phyloP scores from a whole-genome alignment of 768 basidiomycete species.

The Boletales sp. region DNA sequence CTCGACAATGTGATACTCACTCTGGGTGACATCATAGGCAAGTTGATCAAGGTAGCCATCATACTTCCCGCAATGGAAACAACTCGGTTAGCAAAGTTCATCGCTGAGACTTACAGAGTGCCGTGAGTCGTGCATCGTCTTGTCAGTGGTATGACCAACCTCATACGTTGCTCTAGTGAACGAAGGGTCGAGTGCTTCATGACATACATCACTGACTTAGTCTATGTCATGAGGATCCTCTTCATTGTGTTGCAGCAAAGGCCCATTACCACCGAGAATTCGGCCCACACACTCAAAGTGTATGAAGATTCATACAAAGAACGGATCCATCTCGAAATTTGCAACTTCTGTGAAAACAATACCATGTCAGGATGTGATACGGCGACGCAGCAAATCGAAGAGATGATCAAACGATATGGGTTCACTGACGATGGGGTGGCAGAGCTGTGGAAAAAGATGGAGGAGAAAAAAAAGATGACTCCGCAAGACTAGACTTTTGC shows the following conservation, averaged over 20 bases:
- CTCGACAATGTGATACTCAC: too few species aligned
- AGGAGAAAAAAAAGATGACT: too few species aligned
- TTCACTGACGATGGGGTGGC: not conserved
- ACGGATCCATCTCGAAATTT: not conserved
- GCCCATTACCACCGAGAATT: not conserved
- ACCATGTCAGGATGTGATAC: not conserved
- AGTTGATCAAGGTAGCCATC: not conserved
- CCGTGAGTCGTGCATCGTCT: not conserved
- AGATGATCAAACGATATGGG: not conserved
- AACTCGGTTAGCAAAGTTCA: not conserved
- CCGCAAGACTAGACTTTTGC: too few species aligned
- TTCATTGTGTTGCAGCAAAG: not conserved
- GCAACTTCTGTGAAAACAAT: not conserved
- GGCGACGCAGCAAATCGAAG: not conserved
- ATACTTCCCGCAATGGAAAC: not conserved
- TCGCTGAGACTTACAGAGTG: not conserved
- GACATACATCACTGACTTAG: not conserved
- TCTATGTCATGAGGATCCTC: conserved; percentile 3
- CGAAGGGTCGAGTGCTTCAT: not conserved
- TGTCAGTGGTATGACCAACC: not conserved
- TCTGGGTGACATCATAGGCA: not conserved
- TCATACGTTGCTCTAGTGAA: not conserved
- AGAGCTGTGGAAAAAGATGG: too few species aligned
- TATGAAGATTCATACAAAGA: not conserved
- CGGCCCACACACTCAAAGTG: not conserved